Conservation (phyloP, 805 yeast species). For the Candida endomychidarum region DNA sequence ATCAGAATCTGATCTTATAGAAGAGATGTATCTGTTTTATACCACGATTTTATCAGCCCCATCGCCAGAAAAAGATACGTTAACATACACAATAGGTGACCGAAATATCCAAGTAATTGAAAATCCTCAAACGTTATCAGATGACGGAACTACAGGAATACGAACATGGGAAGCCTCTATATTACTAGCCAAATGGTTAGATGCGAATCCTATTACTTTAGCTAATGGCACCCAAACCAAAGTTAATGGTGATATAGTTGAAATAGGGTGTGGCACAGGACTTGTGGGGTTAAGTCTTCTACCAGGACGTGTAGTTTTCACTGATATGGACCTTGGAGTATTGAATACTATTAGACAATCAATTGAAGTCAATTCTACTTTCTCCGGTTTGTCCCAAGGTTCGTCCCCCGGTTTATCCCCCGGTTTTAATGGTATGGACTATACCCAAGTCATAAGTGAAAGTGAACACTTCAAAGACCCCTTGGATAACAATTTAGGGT, state of each 20-base stretch:
- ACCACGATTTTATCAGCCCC: background rate
- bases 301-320: constrained; percentile 37
- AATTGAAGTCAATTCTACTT: constrained; percentile 14
- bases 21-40: constrained; percentile 8
- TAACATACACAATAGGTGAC: constrained; percentile 19
- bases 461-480: constrained; percentile 1
- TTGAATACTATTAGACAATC: constrained; percentile 41
- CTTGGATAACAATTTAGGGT: background rate
- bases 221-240: constrained; percentile 1
- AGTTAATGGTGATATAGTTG: constrained; percentile 44
- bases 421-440: constrained; percentile 29
- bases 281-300: constrained; percentile 57
- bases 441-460: constrained; percentile 22
- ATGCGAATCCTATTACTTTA: background rate
- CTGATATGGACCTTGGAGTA: constrained; percentile 68
- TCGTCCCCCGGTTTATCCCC: background rate
- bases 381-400: no score
- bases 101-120: constrained; percentile 45
- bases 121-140: constrained; percentile 63
- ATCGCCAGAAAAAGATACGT: background rate
- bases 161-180: constrained; percentile 95
- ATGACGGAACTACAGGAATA: constrained; percentile 81
- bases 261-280: constrained; percentile 91
- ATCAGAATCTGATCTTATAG: constrained; percentile 7
- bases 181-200: constrained; percentile 50